Evolutionary conservation across 257 asterid species (phyloP).

Genomic region (Scutellaria galericulata): DNA sequence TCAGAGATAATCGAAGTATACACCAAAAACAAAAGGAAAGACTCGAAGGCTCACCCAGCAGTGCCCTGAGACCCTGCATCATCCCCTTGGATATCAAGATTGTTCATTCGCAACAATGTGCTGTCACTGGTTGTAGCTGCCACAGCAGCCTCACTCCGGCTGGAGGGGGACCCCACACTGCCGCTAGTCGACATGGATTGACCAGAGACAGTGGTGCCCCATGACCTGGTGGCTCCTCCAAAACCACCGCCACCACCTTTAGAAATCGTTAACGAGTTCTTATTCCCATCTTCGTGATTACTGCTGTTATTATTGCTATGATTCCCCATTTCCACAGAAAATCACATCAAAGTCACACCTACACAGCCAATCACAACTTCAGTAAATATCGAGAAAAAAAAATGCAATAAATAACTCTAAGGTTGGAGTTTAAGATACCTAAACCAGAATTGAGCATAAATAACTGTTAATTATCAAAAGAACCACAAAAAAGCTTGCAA

Average conservation of each 20-base stretch:
- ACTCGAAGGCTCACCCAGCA: constrained; percentile 65
- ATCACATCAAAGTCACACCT: constrained; percentile 38
- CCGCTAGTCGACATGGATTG: constrained; percentile 95
- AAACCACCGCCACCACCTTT: constrained; percentile 59
- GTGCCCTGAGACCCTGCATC: constrained; percentile 90
- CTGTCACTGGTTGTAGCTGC: constrained; percentile 72
- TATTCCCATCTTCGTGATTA: constrained; percentile 68
- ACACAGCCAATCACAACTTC: not conserved
- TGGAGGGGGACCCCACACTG: constrained; percentile 91
- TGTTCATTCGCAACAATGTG: constrained; percentile 63
- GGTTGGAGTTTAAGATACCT: constrained; percentile 24
- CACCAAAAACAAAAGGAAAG: constrained; percentile 9
- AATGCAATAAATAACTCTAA: not conserved
- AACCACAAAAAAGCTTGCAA: constrained; percentile 22
- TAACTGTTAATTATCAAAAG: constrained; percentile 25
- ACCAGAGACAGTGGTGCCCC: constrained; percentile 90
- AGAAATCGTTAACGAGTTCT: constrained; percentile 43
- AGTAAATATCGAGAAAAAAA: constrained; percentile 9
- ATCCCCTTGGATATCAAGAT: constrained; percentile 83
- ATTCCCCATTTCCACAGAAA: constrained; percentile 66
- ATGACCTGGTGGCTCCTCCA: constrained; percentile 77
- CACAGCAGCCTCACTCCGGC: constrained; percentile 85
- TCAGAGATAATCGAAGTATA: not conserved
- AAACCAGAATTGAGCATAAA: constrained; percentile 27
- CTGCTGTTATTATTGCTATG: constrained; percentile 35